Percentiles rank a stretch among this genome's conserved stretches.
Conservation (phyloP, 2,329 filamentous ascomycete genomes). For the Diaporthe velutina region DNA sequence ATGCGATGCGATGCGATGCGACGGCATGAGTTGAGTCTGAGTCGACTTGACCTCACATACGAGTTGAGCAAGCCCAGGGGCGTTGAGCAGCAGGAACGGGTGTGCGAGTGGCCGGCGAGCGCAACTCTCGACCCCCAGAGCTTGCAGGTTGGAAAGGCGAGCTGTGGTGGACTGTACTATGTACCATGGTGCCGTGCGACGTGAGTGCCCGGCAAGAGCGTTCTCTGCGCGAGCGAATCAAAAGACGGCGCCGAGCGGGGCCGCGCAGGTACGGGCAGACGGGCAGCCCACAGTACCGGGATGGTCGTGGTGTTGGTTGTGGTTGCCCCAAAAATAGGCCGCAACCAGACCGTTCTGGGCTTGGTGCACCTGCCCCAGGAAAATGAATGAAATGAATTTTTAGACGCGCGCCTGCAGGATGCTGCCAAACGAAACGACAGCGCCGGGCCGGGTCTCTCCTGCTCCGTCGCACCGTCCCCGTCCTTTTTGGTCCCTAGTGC, state of each 20-base stretch:
- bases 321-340: constrained; percentile 25
- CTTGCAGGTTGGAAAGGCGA: neutral
- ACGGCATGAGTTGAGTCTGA: neutral
- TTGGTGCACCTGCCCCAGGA: neutral
- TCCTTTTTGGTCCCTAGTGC: neutral
- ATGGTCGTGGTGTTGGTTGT: neutral
- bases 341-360: constrained; percentile 12
- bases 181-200: neutral
- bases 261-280: neutral
- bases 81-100: no score
- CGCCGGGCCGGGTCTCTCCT: constrained; percentile 7
- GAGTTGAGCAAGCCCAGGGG: neutral
- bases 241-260: neutral
- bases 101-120: neutral
- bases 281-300: neutral
- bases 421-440: constrained; percentile 17
- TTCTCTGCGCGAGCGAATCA: constrained; percentile 5
- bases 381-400: constrained; percentile 22
- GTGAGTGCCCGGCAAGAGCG: neutral
- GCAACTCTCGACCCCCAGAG: neutral
- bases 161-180: neutral
- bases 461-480: constrained; percentile 4
- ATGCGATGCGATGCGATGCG: neutral
- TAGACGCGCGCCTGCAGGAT: constrained; percentile 40
- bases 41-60: neutral